These are phyloP conservation scores for Brasilioporus rufonigricans DNA, from an alignment of 768 basidiomycete genomes.

Conservation along the genomic window DNA sequence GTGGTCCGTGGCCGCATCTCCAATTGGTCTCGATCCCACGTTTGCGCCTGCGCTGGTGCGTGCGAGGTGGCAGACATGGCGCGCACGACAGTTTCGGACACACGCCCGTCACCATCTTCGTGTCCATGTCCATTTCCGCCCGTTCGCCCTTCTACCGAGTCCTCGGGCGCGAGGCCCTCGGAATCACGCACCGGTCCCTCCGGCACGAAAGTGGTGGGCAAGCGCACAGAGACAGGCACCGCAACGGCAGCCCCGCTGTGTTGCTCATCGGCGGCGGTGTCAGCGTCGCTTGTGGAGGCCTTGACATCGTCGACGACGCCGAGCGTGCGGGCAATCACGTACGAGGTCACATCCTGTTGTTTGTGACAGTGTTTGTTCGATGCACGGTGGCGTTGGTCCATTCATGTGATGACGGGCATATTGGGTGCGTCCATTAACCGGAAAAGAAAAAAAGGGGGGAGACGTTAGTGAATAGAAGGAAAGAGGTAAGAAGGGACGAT, in stretches of 20 bases:
- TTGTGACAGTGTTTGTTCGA: background rate
- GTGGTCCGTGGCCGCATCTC: background rate
- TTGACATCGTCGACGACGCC: conserved; percentile 74
- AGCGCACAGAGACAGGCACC: background rate
- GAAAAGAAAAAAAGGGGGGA: background rate
- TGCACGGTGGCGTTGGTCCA: background rate
- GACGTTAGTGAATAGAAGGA: conserved; percentile 10
- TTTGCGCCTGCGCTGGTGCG: too few species aligned
- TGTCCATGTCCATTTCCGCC: background rate
- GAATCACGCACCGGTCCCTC: conserved; percentile 1
- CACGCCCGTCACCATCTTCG: background rate
- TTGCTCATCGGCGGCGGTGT: background rate
- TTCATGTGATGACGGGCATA: background rate
- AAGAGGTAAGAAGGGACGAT: background rate
- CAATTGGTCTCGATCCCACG: background rate
- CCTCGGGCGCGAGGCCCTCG: conserved; percentile 18
- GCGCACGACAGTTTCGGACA: background rate
- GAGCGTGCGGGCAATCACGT: conserved; percentile 78
- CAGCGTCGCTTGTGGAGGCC: conserved; percentile 63
- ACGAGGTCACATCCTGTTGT: conserved; percentile 71
- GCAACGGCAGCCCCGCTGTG: background rate
- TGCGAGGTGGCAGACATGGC: background rate
- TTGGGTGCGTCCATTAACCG: background rate
- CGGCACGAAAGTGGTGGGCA: background rate
- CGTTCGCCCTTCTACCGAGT: background rate